These are phyloP conservation scores for Chytriomyces confervae DNA, from an alignment of 192 early-diverging fungal species.

Conservation along the genomic window DNA sequence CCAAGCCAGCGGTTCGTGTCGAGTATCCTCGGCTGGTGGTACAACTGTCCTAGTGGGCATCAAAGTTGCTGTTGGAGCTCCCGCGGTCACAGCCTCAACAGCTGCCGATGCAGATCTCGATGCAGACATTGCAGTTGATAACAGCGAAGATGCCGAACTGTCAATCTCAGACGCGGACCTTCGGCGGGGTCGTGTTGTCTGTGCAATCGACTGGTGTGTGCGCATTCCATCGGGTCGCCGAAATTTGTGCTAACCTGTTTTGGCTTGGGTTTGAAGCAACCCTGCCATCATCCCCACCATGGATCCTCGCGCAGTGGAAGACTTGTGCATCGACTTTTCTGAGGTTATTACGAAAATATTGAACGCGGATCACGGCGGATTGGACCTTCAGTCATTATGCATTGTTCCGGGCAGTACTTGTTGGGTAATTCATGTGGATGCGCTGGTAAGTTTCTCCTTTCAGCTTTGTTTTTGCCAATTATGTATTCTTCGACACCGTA, in stretches of 20 bases:
- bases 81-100: constrained; percentile 32
- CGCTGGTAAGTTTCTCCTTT: constrained; percentile 61
- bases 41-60: constrained; percentile 94
- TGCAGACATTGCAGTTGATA: constrained; percentile 62
- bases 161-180: constrained; percentile 20
- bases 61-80: constrained; percentile 85
- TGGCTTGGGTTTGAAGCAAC: constrained; percentile 19
- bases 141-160: constrained; percentile 13
- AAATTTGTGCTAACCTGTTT: not conserved
- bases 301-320: constrained; percentile 57
- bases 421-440: constrained; percentile 92
- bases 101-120: constrained; percentile 49
- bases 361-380: constrained; percentile 79
- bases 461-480: constrained; percentile 10
- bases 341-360: constrained; percentile 81
- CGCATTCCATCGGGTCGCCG: not conserved
- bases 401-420: constrained; percentile 89
- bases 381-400: constrained; percentile 84
- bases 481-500: not conserved
- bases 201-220: constrained; percentile 88
- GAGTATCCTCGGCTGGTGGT: constrained; percentile 71
- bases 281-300: constrained; percentile 36
- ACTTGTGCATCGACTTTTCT: constrained; percentile 84
- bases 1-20: constrained; percentile 88
- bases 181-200: constrained; percentile 71